Conservation (phyloP, 2,329 filamentous ascomycete genomes). For the Apiospora phragmitis region DNA sequence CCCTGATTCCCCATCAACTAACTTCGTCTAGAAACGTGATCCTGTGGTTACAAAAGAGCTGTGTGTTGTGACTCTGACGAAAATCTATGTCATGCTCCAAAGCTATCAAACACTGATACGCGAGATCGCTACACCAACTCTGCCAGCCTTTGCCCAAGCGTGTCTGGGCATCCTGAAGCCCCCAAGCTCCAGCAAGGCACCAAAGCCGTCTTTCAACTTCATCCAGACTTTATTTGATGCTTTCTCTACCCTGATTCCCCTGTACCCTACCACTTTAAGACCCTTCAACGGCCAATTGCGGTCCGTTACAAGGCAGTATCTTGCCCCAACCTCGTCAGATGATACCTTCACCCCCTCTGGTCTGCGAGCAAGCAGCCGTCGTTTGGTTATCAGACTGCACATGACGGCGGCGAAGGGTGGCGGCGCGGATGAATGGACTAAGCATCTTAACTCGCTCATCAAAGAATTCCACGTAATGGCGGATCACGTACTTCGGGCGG, state of each 20-base stretch:
- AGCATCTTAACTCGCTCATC: conserved; percentile 62
- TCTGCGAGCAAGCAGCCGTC: conserved; percentile 59
- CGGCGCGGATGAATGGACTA: conserved; percentile 76
- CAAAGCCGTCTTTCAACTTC: conserved; percentile 48
- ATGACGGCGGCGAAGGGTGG: conserved; percentile 80
- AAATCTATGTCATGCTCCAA: conserved; percentile 82
- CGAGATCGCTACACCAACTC: conserved; percentile 82
- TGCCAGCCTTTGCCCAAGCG: conserved; percentile 72
- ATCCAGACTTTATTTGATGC: conserved; percentile 70
- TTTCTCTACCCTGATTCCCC: conserved; percentile 71
- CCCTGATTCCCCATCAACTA: background rate
- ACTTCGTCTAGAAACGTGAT: conserved; percentile 67
- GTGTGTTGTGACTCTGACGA: conserved; percentile 73
- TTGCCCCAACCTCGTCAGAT: conserved; percentile 65
- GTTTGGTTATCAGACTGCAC: conserved; percentile 70
- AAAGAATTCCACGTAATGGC: conserved; percentile 68
- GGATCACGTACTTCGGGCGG: conserved; percentile 74
- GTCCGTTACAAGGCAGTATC: conserved; percentile 55
- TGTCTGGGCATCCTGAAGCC: conserved; percentile 67
- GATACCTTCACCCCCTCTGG: conserved; percentile 47
- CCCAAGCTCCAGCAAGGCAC: conserved; percentile 37
- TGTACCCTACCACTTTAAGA: conserved; percentile 81
- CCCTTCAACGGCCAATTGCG: conserved; percentile 71
- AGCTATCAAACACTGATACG: conserved; percentile 80
- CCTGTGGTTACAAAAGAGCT: conserved; percentile 74